phyloP scores from a whole-genome alignment of 306 rosid genomes.

The Alnus rubra region DNA sequence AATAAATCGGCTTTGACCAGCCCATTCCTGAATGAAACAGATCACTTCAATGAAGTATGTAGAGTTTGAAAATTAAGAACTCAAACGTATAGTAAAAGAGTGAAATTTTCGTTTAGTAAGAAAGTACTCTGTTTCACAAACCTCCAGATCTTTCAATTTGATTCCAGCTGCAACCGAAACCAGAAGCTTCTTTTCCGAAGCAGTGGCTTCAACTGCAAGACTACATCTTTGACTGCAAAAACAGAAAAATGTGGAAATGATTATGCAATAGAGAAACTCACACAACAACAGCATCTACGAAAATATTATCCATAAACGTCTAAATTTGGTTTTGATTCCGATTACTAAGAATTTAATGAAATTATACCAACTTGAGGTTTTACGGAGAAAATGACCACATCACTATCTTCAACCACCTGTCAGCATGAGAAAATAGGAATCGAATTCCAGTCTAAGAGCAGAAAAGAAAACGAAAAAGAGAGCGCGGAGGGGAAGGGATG shows the following conservation, averaged over 20 bases:
- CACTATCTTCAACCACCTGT: conserved; percentile 80
- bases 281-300: neutral
- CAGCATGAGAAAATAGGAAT: neutral
- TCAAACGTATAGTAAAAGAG: conserved; percentile 1
- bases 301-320: neutral
- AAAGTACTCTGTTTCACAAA: conserved; percentile 5
- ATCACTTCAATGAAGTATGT: neutral
- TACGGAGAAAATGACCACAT: conserved; percentile 81
- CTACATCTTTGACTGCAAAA: conserved; percentile 64
- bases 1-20: conserved; percentile 62
- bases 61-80: conserved; percentile 1
- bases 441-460: too few species aligned
- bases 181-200: conserved; percentile 77
- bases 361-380: conserved; percentile 82
- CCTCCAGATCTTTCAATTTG: conserved; percentile 93
- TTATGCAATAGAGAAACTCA: neutral
- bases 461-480: neutral
- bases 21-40: conserved; percentile 68
- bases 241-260: neutral
- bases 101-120: neutral
- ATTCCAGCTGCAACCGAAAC: conserved; percentile 96
- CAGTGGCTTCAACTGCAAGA: conserved; percentile 60
- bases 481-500: neutral
- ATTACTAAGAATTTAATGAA: neutral
- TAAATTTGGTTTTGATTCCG: neutral